A percentile compares a stretch with the other conserved stretches of the same genome.
These are phyloP conservation scores for Exidia glandulosa DNA, from an alignment of 768 basidiomycete genomes.

Conservation along the genomic window DNA sequence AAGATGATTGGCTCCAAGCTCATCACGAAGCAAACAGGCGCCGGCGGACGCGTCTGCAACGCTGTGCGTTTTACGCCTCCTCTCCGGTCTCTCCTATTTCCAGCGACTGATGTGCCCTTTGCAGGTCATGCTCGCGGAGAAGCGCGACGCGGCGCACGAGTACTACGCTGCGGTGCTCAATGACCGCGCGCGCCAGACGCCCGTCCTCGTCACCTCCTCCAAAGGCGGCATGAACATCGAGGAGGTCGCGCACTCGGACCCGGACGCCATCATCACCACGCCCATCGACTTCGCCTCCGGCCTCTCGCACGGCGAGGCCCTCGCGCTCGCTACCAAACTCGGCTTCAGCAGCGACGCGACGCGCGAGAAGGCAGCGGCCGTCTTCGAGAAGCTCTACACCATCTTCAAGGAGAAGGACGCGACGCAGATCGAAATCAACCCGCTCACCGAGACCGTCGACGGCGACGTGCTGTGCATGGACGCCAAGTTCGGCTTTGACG, in stretches of 20 bases:
- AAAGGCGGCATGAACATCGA: conserved; percentile 99
- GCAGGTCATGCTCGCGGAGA: conserved; percentile 96
- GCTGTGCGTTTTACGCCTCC: conserved; percentile 44
- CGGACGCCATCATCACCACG: conserved; percentile 88
- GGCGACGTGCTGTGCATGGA: conserved; percentile 98
- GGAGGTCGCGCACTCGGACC: conserved; percentile 95
- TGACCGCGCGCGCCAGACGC: conserved; percentile 79
- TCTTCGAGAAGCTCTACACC: conserved; percentile 87
- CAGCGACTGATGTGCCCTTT: neutral
- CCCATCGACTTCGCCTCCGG: conserved; percentile 81
- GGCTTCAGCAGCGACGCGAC: conserved; percentile 69
- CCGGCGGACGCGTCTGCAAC: conserved; percentile 85
- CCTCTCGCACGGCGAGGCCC: conserved; percentile 57
- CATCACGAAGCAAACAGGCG: conserved; percentile 98
- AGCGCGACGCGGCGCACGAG: conserved; percentile 86
- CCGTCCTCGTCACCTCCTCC: conserved; percentile 85
- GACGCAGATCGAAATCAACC: conserved; percentile 99
- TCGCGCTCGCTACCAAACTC: conserved; percentile 75
- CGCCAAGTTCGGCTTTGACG: conserved; percentile 99
- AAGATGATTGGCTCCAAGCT: conserved; percentile 94
- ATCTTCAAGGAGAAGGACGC: conserved; percentile 99
- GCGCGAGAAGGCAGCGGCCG: conserved; percentile 79
- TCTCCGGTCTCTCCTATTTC: too few species aligned
- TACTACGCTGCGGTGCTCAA: conserved; percentile 97
- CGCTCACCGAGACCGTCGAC: conserved; percentile 83